Base-by-base conservation (phyloP, 2,329 filamentous ascomycete species). In the Cytospora leucostoma region DNA sequence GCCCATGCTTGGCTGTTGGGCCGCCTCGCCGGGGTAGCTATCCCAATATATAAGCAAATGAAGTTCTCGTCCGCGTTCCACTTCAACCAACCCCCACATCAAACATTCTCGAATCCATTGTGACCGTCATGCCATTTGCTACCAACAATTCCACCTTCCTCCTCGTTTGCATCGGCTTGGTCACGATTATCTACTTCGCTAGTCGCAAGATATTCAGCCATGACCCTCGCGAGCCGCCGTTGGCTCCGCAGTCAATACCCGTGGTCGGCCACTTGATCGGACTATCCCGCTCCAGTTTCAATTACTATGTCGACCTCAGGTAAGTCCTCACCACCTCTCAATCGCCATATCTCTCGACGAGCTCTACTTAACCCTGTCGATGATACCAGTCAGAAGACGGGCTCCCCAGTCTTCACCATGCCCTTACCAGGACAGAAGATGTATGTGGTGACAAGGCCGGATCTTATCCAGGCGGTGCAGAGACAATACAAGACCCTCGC, bases 351-450 rank as follows among this genome's bases (percentile, higher is more conserved):
- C 7, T 37, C n/a, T 33, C 35, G 32, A 34, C 19, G 50, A 47
- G 6, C 10, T 47, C 50, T 11, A 19, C 33, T 47, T 12, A 13
- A 12, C 15, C 27, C 21, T n/a, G n/a, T n/a, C n/a, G n/a, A n/a
- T 3, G 12, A 38, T 49, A 32, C 3, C 56, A 70, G 68, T 19
- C 49, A 67, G 55, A 61, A 67, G 37, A 69, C 56, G 4, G 60
- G 34, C 35, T 51, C 70, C 1, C 75, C 78, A 0, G 77, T 80
- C 37, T 76, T 76, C 61, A 80, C 77, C 5, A 65, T 82, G 27
- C 64, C 73, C 3, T 69, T 81, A 40, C 76, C 77, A 1, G 76
- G 77, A 4, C 70, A 74, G 35, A 76, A 77, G 56, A 71, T 79
- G 56, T 80, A 80, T 55, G 70, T 80, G 11, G 72, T 79, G 13